phyloP scores from a whole-genome alignment of 73 alveolate species.

The Paramecium caudatum region DNA sequence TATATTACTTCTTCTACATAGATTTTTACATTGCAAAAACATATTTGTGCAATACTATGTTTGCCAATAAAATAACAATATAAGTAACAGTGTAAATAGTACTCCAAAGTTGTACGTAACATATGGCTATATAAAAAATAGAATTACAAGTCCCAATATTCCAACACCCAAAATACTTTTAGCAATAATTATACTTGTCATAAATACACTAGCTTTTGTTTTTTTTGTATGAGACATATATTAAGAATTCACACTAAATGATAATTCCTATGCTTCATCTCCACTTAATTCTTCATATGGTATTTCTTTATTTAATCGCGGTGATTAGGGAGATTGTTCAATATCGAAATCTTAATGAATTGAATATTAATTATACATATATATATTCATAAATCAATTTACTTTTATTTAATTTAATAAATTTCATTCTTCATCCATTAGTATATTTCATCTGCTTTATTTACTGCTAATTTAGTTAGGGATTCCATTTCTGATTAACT shows the following conservation, averaged over 20 bases:
- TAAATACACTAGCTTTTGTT: background rate
- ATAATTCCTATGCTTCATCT: conserved; percentile 48
- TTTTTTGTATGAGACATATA: background rate
- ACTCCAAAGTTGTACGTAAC: conserved; percentile 58
- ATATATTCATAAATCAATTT: background rate
- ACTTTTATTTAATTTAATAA: conserved; percentile 8
- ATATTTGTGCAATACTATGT: conserved; percentile 31
- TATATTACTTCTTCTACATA: conserved; percentile 35
- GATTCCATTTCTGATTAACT: background rate
- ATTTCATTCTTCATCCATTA: conserved; percentile 49
- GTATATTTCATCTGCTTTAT: conserved; percentile 55
- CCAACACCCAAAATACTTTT: conserved; percentile 64
- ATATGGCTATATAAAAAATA: conserved; percentile 42
- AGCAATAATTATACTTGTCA: conserved; percentile 27
- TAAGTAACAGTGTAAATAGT: conserved; percentile 10
- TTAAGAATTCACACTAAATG: conserved; percentile 45
- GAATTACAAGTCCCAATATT: conserved; percentile 52
- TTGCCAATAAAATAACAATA: background rate
- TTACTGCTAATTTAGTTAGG: conserved; percentile 35
- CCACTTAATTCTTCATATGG: conserved; percentile 39
- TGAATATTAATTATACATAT: too few species aligned
- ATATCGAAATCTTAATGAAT: too few species aligned
- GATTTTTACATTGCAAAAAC: conserved; percentile 32
- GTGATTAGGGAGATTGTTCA: too few species aligned
- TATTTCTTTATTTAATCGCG: background rate